These are phyloP conservation scores for Cyberlindnera saturnus DNA, from an alignment of 805 yeast genomes.

Conservation along the genomic window DNA sequence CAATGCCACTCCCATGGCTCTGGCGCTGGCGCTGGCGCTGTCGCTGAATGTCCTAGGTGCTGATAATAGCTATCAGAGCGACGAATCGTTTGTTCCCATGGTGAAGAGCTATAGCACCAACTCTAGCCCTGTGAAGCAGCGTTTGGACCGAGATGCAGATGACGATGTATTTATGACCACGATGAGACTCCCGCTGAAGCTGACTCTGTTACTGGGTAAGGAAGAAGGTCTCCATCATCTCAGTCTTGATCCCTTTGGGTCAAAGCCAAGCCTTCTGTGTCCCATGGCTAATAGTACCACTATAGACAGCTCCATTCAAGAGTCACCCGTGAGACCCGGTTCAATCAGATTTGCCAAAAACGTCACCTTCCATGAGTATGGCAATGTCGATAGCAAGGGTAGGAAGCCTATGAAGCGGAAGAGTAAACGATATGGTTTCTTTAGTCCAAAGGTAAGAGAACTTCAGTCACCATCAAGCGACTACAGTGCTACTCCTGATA, in stretches of 20 bases:
- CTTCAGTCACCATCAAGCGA: slow-evolving; percentile 16
- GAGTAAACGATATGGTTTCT: not conserved
- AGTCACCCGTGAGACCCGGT: not conserved
- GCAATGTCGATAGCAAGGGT: not conserved
- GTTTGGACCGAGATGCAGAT: slow-evolving; percentile 1
- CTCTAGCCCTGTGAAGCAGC: slow-evolving; percentile 1
- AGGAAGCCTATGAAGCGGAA: not conserved
- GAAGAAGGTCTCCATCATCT: not conserved
- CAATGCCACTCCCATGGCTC: not conserved
- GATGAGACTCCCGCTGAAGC: not conserved
- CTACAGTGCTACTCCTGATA: slow-evolving; percentile 21
- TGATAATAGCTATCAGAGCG: not conserved
- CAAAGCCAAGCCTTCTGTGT: not conserved
- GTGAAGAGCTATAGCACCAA: not conserved
- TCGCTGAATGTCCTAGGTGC: too few relatives aligned
- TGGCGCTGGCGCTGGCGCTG: too few relatives aligned
- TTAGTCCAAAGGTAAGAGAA: not conserved
- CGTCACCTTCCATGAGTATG: slow-evolving; percentile 1
- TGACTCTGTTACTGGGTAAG: too few relatives aligned
- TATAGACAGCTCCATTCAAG: not conserved
- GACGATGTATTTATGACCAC: slow-evolving; percentile 3
- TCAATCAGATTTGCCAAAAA: slow-evolving; percentile 3
- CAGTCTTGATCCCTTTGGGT: slow-evolving; percentile 1
- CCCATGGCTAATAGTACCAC: slow-evolving; percentile 1
- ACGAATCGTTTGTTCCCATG: not conserved